A percentile compares a stretch with the other conserved stretches of the same genome.
These are phyloP conservation scores for Metschnikowia picachoensis DNA, from an alignment of 805 yeast genomes.

Conservation along the genomic window DNA sequence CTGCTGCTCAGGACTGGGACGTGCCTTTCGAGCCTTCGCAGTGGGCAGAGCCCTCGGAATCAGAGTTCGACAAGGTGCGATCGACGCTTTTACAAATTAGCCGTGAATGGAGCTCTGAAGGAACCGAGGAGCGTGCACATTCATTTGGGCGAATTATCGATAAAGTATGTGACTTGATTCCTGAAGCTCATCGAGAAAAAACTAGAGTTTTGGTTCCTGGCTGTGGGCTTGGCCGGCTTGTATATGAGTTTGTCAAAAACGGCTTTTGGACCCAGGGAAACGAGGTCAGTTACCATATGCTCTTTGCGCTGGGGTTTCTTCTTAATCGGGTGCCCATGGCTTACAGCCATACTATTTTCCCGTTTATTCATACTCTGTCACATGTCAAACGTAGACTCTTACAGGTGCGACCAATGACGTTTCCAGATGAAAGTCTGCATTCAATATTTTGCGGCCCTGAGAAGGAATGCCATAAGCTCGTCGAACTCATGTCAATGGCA, in stretches of 20 bases:
- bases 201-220: constrained; percentile 57
- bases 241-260: constrained; percentile 47
- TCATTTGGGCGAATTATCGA: constrained; percentile 38
- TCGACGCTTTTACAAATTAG: constrained; percentile 53
- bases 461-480: not conserved
- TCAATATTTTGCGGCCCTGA: constrained; percentile 20
- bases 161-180: constrained; percentile 33
- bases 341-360: constrained; percentile 43
- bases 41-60: constrained; percentile 41
- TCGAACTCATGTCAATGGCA: constrained; percentile 61
- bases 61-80: constrained; percentile 55
- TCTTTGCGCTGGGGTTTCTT: constrained; percentile 51
- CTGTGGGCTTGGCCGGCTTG: constrained; percentile 59
- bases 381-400: constrained; percentile 41
- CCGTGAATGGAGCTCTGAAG: constrained; percentile 62
- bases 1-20: constrained; percentile 51
- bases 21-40: constrained; percentile 30
- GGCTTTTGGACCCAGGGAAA: constrained; percentile 68
- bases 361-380: constrained; percentile 52
- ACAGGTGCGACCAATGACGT: constrained; percentile 46
- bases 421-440: constrained; percentile 52
- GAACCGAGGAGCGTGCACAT: constrained; percentile 40
- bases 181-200: constrained; percentile 33
- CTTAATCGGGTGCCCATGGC: constrained; percentile 44
- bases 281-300: constrained; percentile 64